A percentile compares a stretch with the other conserved stretches of the same genome.
Evolutionary conservation across 2,329 filamentous ascomycete genomes (phyloP).

Genomic region (Coccinonectria pachysandricola): DNA sequence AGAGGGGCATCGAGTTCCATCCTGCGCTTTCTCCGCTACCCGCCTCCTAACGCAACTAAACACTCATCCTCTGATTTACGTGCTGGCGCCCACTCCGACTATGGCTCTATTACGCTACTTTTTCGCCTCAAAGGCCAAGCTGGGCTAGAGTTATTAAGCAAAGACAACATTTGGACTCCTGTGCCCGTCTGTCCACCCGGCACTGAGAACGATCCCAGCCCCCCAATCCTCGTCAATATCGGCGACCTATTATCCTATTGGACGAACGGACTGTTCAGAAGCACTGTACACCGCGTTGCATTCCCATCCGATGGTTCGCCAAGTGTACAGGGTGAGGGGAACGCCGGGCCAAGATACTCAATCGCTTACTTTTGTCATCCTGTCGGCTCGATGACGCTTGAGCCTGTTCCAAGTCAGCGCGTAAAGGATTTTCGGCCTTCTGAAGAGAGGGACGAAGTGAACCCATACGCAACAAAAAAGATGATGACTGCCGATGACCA

Average conservation of each 20-base stretch:
- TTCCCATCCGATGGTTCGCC: conserved; percentile 37
- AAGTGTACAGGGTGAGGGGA: conserved; percentile 33
- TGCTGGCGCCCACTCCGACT: conserved; percentile 88
- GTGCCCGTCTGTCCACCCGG: conserved; percentile 57
- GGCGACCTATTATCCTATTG: conserved; percentile 66
- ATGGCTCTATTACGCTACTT: conserved; percentile 61
- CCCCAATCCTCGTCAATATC: conserved; percentile 76
- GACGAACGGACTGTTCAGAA: conserved; percentile 80
- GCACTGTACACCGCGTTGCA: conserved; percentile 80
- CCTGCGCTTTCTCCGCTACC: conserved; percentile 65
- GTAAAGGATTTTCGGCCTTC: conserved; percentile 34
- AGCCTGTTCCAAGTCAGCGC: conserved; percentile 49
- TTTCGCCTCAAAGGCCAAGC: conserved; percentile 81
- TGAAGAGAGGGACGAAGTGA: conserved; percentile 23
- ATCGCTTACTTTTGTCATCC: conserved; percentile 63
- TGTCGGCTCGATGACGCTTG: conserved; percentile 39
- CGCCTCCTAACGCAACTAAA: conserved; percentile 35
- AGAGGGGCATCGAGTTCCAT: conserved; percentile 44
- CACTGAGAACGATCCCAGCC: conserved; percentile 46
- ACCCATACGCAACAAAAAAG: conserved; percentile 41
- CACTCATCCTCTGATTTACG: conserved; percentile 55
- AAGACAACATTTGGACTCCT: conserved; percentile 44
- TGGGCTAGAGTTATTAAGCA: conserved; percentile 71
- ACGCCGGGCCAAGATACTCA: conserved; percentile 46
- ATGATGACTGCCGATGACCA: conserved; percentile 56